Base-by-base conservation (phyloP, 2,329 filamentous ascomycete genomes). In the Raffaelea albimanens region DNA sequence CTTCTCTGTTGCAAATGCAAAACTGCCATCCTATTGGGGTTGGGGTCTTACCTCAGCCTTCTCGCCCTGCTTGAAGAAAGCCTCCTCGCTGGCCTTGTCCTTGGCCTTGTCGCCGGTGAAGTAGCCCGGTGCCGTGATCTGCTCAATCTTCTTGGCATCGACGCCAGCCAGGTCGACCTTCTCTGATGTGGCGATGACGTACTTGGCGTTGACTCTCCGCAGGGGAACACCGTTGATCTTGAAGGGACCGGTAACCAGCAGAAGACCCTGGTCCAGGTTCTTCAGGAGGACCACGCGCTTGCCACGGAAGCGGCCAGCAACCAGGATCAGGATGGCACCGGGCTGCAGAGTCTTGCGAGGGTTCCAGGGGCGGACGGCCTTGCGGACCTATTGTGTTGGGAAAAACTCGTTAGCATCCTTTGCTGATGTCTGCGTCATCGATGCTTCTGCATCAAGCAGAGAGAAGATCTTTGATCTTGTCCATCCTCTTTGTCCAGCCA, bases 211-310 rank as follows among this genome's bases (percentile, higher is more conserved):
- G 69, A 94, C 87, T 71, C 87, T 83, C 75, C 93, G 85, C 67
- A 98, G 85, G 62, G 93, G 93, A 59, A 98, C 93, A 73, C 93
- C 93, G 79, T 98, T 98, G 78, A 98, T 85, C 85, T 97, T 98
- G 87, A 97, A 98, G 69, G 93, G 93, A 65, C 93, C 93, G 68
- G 93, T 98, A 65, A 98, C 89, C 70, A 98, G 88, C 71, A 98
- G 89, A 59, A 96, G 88, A 76, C 93, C 93, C 78, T 96, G 88
- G 68, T 87, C 80, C 67, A 98, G 90, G 73, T 85, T 82, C 84
- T 97, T 97, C 71, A 98, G 86, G 75, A 97, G 89, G 67, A 98
- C 80, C 66, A 98, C 93, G 70, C 93, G 93, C 89, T 98, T 98
- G 81, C 93, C 93, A 66, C 93, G 91, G 88, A 97, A 98, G 68